Percentiles rank a stretch among this genome's conserved stretches.
These are phyloP conservation scores for Penicillium canariense DNA, from an alignment of 495 filamentous ascomycete species.

Conservation along the genomic window DNA sequence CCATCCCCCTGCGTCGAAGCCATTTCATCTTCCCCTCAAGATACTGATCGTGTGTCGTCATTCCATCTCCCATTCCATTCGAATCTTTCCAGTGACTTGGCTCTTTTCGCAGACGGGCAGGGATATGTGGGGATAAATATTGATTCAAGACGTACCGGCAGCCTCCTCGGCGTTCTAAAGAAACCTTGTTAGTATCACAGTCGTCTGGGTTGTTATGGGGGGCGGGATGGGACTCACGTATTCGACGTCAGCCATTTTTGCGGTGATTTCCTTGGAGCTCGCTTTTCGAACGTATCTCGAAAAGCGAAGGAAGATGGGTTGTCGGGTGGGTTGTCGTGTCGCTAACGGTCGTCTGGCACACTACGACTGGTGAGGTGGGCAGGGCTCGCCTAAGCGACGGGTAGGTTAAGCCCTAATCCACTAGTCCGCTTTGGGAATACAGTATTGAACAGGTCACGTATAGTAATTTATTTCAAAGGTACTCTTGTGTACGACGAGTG, in stretches of 20 bases:
- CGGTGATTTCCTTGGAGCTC: slow-evolving; percentile 52
- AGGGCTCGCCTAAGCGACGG: slow-evolving; percentile 48
- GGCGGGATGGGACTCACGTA: slow-evolving; percentile 65
- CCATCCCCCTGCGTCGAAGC: slow-evolving; percentile 26
- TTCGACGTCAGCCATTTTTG: slow-evolving; percentile 88
- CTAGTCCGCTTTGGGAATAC: slow-evolving; percentile 29
- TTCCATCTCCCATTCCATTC: neutral
- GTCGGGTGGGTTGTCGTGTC: slow-evolving; percentile 44
- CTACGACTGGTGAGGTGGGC: slow-evolving; percentile 41
- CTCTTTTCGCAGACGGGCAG: slow-evolving; percentile 3
- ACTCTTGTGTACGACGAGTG: no score
- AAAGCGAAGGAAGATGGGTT: slow-evolving; percentile 50
- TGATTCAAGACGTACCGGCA: slow-evolving; percentile 63
- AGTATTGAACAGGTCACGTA: neutral
- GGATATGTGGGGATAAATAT: slow-evolving; percentile 12
- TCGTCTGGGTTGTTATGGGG: neutral
- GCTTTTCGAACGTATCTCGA: slow-evolving; percentile 53
- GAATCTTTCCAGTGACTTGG: neutral
- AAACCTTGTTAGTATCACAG: slow-evolving; percentile 37
- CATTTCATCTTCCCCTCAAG: slow-evolving; percentile 10
- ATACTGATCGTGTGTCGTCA: neutral
- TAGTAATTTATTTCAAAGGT: slow-evolving; percentile 9
- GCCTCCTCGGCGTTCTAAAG: slow-evolving; percentile 87
- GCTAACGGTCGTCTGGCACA: slow-evolving; percentile 38
- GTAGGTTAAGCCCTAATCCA: slow-evolving; percentile 44